Percentiles rank a stretch among this genome's conserved stretches.
Evolutionary conservation across 371 early-diverging fungal species (phyloP).

Genomic region (Blakeslea trispora): DNA sequence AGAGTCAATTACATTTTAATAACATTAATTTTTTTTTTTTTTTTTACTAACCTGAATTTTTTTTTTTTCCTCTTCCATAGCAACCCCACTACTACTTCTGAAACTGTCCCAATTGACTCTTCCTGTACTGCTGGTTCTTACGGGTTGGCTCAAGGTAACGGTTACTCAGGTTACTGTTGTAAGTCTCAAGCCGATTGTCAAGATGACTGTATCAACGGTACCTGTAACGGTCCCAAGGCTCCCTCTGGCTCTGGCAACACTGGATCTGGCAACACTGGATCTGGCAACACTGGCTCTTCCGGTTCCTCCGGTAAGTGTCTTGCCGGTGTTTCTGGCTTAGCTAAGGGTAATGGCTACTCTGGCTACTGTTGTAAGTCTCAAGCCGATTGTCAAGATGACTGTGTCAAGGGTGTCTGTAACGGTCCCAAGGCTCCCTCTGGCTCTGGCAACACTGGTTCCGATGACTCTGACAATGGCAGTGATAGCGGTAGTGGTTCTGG

Average conservation of each 20-base stretch:
- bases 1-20: neutral
- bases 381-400: slow-evolving; percentile 18
- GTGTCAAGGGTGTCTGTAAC: slow-evolving; percentile 16
- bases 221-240: slow-evolving; percentile 15
- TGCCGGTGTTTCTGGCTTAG: slow-evolving; percentile 11
- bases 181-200: slow-evolving; percentile 13
- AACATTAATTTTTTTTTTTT: neutral
- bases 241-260: slow-evolving; percentile 4
- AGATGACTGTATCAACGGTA: slow-evolving; percentile 14
- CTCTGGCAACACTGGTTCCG: slow-evolving; percentile 6
- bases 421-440: slow-evolving; percentile 16
- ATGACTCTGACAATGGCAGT: slow-evolving; percentile 2
- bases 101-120: slow-evolving; percentile 2
- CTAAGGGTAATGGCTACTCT: slow-evolving; percentile 16
- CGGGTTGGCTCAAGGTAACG: slow-evolving; percentile 13
- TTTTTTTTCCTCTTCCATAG: slow-evolving; percentile 3
- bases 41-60: neutral
- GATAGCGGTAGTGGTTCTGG: slow-evolving; percentile 8
- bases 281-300: slow-evolving; percentile 1
- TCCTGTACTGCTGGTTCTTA: slow-evolving; percentile 17
- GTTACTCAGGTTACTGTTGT: slow-evolving; percentile 17
- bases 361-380: slow-evolving; percentile 14
- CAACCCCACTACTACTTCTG: slow-evolving; percentile 16
- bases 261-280: no score
- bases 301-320: slow-evolving; percentile 1